phyloP scores from a whole-genome alignment of 805 yeast species.

The Saccharomycopsis lassenensis region DNA sequence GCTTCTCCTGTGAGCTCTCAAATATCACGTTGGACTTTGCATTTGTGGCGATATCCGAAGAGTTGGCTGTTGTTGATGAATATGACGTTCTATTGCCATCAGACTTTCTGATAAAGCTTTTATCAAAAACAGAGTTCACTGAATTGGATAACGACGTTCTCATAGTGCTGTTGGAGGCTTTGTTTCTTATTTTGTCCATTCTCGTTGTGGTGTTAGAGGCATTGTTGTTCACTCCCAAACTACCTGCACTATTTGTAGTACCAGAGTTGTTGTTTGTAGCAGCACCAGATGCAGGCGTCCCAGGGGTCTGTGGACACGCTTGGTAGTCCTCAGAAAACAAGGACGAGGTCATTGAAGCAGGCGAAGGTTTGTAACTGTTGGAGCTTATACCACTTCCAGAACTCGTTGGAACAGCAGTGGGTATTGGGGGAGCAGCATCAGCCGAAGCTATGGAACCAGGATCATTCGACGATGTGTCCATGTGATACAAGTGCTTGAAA shows the following conservation, averaged over 20 bases:
- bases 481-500: conserved; percentile 16
- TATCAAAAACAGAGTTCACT: conserved; percentile 10
- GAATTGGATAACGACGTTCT: conserved; percentile 14
- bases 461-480: conserved; percentile 10
- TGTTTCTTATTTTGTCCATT: conserved; percentile 1
- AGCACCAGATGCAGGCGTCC: conserved; percentile 7
- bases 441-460: conserved; percentile 1
- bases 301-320: conserved; percentile 6
- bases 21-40: too few species aligned
- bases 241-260: too few species aligned
- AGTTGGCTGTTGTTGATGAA: conserved; percentile 6
- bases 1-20: background rate
- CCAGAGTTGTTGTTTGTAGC: background rate
- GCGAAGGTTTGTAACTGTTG: conserved; percentile 7
- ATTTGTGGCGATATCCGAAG: too few species aligned
- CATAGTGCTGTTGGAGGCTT: conserved; percentile 3
- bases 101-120: conserved; percentile 1
- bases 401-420: background rate
- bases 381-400: background rate
- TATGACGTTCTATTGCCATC: conserved; percentile 4
- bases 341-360: conserved; percentile 10
- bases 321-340: conserved; percentile 11
- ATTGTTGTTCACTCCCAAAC: background rate
- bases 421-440: too few species aligned
- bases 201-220: background rate